These are phyloP conservation scores for Aspergillus heteromorphus DNA, from an alignment of 495 filamentous ascomycete genomes.

Conservation along the genomic window DNA sequence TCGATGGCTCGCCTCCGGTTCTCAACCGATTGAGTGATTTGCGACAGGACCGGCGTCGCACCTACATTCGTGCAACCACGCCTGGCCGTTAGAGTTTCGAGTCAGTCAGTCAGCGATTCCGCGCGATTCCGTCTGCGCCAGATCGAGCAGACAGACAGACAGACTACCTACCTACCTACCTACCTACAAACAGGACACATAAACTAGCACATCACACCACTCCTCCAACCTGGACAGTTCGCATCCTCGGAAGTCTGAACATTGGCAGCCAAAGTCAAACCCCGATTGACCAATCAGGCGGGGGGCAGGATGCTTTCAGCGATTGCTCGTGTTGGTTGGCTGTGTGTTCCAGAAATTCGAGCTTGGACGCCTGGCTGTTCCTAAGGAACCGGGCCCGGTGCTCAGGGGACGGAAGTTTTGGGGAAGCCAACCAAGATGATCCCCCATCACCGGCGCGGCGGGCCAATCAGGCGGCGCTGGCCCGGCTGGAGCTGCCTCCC, in stretches of 20 bases:
- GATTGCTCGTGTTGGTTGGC: slow-evolving; percentile 3
- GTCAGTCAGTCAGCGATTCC: neutral
- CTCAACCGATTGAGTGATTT: neutral
- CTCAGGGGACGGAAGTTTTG: slow-evolving; percentile 14
- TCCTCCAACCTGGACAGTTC: too few species aligned
- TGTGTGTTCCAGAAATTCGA: slow-evolving; percentile 10
- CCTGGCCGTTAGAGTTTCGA: neutral
- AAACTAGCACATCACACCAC: too few species aligned
- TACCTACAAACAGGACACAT: too few species aligned
- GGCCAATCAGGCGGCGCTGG: slow-evolving; percentile 2
- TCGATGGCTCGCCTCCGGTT: neutral
- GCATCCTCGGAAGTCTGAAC: neutral
- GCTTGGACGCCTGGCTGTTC: neutral
- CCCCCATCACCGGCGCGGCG: neutral
- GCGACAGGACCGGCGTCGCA: neutral
- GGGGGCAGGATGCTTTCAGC: neutral
- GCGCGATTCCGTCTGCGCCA: neutral
- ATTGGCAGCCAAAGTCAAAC: slow-evolving; percentile 2
- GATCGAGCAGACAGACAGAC: too few species aligned
- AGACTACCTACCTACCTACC: too few species aligned
- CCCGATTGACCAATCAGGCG: slow-evolving; percentile 5
- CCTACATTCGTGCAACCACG: neutral
- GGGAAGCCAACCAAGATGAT: slow-evolving; percentile 5
- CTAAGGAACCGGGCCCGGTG: slow-evolving; percentile 1
- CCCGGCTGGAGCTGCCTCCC: neutral